Conservation (phyloP, 2,329 filamentous ascomycete species). For the Geoglossum cookeanum region DNA sequence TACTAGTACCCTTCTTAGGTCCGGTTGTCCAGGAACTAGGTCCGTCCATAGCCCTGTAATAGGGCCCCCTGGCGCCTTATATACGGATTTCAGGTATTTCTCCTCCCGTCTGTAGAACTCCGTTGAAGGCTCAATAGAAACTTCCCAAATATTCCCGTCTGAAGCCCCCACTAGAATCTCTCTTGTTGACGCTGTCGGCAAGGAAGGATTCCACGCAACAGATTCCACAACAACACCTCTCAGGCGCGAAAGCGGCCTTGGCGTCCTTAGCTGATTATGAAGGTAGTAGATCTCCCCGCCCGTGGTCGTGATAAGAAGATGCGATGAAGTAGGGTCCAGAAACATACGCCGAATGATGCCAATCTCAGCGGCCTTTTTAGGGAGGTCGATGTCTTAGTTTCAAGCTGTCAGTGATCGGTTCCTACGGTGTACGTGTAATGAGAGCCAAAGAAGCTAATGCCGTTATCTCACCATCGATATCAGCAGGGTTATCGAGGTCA, state of each 20-base stretch:
- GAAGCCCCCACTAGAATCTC: conserved; percentile 82
- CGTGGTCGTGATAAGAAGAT: conserved; percentile 78
- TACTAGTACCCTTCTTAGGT: conserved; percentile 59
- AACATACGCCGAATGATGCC: conserved; percentile 92
- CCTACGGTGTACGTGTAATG: neutral
- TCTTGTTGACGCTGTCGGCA: conserved; percentile 81
- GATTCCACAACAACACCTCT: conserved; percentile 78
- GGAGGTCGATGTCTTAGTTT: conserved; percentile 72
- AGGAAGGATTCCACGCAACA: conserved; percentile 83
- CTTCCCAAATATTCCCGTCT: conserved; percentile 92
- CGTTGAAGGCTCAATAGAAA: conserved; percentile 80
- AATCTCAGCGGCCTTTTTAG: conserved; percentile 77
- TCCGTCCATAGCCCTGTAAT: conserved; percentile 80
- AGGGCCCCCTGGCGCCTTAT: conserved; percentile 63
- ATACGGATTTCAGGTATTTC: conserved; percentile 70
- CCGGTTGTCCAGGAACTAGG: conserved; percentile 43
- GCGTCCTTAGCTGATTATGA: conserved; percentile 80
- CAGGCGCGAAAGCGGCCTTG: conserved; percentile 60
- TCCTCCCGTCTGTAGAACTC: conserved; percentile 95
- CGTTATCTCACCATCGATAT: conserved; percentile 58
- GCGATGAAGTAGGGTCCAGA: conserved; percentile 88
- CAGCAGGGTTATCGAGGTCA: conserved; percentile 78
- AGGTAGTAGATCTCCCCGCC: conserved; percentile 95
- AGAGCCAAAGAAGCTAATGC: neutral
- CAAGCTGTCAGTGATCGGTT: neutral